Evolutionary conservation across 164 flowering plant species (phyloP), one percentile per base, ranked within the genome.

Genomic region (Dillenia suffruticosa): DNA sequence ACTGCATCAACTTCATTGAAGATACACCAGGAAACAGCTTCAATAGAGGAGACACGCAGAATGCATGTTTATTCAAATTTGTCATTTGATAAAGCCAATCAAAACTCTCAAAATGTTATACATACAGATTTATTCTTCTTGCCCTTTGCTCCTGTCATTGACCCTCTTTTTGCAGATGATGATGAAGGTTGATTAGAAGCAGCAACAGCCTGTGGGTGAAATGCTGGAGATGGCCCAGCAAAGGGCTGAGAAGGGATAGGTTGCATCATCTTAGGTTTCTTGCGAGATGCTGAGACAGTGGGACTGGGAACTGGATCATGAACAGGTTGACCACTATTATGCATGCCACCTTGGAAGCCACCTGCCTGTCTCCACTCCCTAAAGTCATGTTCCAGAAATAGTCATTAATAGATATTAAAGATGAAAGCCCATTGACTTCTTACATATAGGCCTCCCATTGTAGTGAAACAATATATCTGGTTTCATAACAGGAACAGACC

Each of bases 311-410:
- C 4, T 16, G 79, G 60, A 70, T 87, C 96, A 71, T 79, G 94
- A 66, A 70, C 77, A 49, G 81, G 70, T 52, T 82, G 92, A 68
- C 82, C 56, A 40, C 79, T n/a, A 63, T 63, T 68, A 51, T 53
- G 79, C 67, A 82, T 69, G 15, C 81, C 74, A 61, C 73, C 46
- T 75, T 82, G 89, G 57, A 58, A 60, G 15, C 89, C 88, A 66
- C 88, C 85, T 44, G 76, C 64, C 70, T 85, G 75, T 68, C 97
- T 88, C 98, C 97, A 90, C 70, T 90, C 96, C 82, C 98, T 93
- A 69, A 19, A 45, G 44, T 32, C 56, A 77, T 65, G 61, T 62
- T 43, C 57, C 56, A 63, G 54, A 46, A 48, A 12, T 12, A 48
- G 61, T 54, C 32, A 49, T 65, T 49, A 63, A 54, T 63, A 57